These are phyloP conservation scores for Scheffersomyces ergatensis DNA, from an alignment of 805 yeast genomes.

Conservation along the genomic window DNA sequence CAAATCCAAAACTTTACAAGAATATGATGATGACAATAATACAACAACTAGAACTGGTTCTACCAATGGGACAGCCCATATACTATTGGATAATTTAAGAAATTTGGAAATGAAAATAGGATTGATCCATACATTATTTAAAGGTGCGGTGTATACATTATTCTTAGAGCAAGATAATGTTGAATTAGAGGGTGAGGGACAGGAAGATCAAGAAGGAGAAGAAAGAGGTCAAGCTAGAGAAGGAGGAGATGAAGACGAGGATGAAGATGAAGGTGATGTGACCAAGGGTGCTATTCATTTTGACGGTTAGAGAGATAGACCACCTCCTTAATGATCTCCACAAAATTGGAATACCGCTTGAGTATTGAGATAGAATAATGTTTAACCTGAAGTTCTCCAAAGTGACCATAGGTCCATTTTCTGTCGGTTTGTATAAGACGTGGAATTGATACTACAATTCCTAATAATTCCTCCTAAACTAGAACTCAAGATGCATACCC, in stretches of 20 bases:
- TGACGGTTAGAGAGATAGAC: no score
- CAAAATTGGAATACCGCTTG: no score
- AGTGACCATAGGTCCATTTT: no score
- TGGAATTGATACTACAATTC: no score
- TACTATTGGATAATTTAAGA: constrained; percentile 47
- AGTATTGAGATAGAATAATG: no score
- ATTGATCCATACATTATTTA: constrained; percentile 61
- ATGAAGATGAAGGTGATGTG: not conserved
- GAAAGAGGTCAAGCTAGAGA: constrained; percentile 3
- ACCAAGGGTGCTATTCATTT: no score
- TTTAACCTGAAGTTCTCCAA: no score
- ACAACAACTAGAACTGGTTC: constrained; percentile 17
- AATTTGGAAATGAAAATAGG: constrained; percentile 63
- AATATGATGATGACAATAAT: not conserved
- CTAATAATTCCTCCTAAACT: no score
- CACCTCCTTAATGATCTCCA: no score
- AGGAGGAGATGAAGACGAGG: constrained; percentile 1
- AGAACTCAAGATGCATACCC: no score
- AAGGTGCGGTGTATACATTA: constrained; percentile 68
- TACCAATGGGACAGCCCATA: constrained; percentile 9
- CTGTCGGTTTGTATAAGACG: no score
- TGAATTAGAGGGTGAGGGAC: not conserved
- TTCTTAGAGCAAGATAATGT: constrained; percentile 28
- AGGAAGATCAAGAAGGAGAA: constrained; percentile 1
- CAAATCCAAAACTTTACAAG: not conserved